Base-by-base conservation (phyloP, 768 basidiomycete genomes). In the Lenzites betulinus region DNA sequence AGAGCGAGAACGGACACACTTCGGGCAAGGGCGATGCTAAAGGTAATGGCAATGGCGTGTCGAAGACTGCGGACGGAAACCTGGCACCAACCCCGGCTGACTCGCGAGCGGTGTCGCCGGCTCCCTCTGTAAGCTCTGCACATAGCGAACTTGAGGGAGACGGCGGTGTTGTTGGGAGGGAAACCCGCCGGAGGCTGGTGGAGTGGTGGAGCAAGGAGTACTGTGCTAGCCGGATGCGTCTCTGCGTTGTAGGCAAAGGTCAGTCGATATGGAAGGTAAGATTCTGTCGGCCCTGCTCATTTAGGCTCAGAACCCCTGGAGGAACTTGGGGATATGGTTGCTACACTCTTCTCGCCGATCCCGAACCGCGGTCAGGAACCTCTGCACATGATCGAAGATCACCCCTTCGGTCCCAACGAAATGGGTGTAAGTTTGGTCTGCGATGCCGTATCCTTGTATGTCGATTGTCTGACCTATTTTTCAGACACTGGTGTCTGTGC, bases 131-230 rank as follows among this genome's bases (percentile, higher is more conserved):
- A 63, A 71, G 67, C 13, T 88, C 88, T 2, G 65, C 69, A 3
- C 76, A 70, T 33, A 86, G 82, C 49, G 88, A 90, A 59, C 57
- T 71, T 6, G 89, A 94, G 48, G 84, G 86, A 26, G 89, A 90
- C 73, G 87, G 93, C 41, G 90, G 92, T 46, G 79, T 76, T 18
- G 79, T 91, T 62, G 94, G 94, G 49, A 84, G 87, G 54, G 93
- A 93, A 73, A 89, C 84, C 4, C 85, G 89, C 52, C 82, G 91
- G 39, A 79, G 92, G 63, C 73, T 93, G 38, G 80, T 93, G 20
- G 88, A 93, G 74, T 94, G 92, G 92, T 94, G 92, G 92, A 76
- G 69, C 36, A 78, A 80, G 51, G 89, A 92, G 68, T 94, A 94
- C 68, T 91, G 88, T 61, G 90, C 93, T 1, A 85, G 86, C 70